phyloP scores from a whole-genome alignment of 441 rosid genomes.

The Iberis amara region DNA sequence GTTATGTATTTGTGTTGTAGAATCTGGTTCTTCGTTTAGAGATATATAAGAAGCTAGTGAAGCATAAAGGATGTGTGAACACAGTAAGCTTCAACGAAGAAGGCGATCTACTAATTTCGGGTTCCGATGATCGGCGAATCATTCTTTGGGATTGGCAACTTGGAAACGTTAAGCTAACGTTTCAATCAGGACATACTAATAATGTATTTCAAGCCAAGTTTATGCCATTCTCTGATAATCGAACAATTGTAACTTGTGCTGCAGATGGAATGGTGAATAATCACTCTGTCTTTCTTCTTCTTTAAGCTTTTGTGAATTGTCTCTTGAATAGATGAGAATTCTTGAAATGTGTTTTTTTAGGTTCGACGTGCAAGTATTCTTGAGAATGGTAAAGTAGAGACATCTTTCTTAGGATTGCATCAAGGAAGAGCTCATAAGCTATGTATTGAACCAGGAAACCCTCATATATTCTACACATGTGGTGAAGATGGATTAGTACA shows the following conservation, averaged over 20 bases:
- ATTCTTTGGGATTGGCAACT: slow-evolving; percentile 83
- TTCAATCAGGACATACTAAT: slow-evolving; percentile 63
- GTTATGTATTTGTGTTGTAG: slow-evolving; percentile 35
- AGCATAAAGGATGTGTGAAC: slow-evolving; percentile 85
- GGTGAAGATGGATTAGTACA: slow-evolving; percentile 93
- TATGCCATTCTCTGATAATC: slow-evolving; percentile 78
- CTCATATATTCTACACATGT: slow-evolving; percentile 72
- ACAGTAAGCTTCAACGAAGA: slow-evolving; percentile 58
- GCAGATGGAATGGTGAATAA: slow-evolving; percentile 79
- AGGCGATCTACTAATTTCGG: slow-evolving; percentile 66
- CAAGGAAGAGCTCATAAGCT: slow-evolving; percentile 68
- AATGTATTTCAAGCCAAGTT: slow-evolving; percentile 87
- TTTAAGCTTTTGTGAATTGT: background rate
- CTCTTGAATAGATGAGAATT: background rate
- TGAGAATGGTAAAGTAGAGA: slow-evolving; percentile 57
- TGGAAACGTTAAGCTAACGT: slow-evolving; percentile 56
- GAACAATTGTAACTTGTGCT: slow-evolving; percentile 84
- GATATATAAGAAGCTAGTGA: slow-evolving; percentile 53
- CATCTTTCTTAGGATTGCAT: slow-evolving; percentile 54
- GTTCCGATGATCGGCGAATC: slow-evolving; percentile 75
- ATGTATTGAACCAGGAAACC: slow-evolving; percentile 87
- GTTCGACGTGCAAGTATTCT: slow-evolving; percentile 68
- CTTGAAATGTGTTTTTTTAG: no score
- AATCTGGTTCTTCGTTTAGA: slow-evolving; percentile 72
- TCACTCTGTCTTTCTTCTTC: background rate